These are phyloP conservation scores for Aristolochia fimbriata DNA, from an alignment of 164 flowering plant genomes.

Conservation along the genomic window DNA sequence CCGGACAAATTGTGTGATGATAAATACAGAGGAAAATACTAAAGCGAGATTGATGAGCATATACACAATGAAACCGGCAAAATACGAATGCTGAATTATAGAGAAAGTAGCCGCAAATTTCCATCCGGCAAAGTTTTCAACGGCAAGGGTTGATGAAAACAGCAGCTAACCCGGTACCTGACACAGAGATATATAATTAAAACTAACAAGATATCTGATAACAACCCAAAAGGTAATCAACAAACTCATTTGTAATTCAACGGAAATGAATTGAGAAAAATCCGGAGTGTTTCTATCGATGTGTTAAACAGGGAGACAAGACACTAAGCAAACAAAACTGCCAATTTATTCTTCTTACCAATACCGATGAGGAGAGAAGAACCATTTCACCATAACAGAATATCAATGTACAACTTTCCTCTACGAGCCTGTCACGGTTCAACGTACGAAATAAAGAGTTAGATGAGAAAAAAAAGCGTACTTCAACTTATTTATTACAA, in stretches of 20 bases:
- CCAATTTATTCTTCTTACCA: slow-evolving; percentile 41
- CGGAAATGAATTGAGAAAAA: not conserved
- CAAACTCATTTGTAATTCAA: not conserved
- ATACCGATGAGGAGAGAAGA: slow-evolving; percentile 75
- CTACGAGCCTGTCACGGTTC: slow-evolving; percentile 46
- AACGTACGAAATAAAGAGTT: not conserved
- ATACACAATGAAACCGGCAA: slow-evolving; percentile 79
- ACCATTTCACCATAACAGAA: slow-evolving; percentile 70
- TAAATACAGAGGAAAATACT: slow-evolving; percentile 82
- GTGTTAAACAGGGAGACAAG: not conserved
- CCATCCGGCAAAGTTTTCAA: slow-evolving; percentile 98
- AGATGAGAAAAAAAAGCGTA: not conserved
- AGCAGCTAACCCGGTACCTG: slow-evolving; percentile 92
- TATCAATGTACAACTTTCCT: slow-evolving; percentile 57
- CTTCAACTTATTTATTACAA: not conserved
- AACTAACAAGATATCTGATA: too few relatives aligned
- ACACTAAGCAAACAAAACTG: not conserved
- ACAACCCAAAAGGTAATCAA: not conserved
- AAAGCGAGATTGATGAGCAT: slow-evolving; percentile 59
- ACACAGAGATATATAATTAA: slow-evolving; percentile 4
- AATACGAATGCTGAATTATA: slow-evolving; percentile 77
- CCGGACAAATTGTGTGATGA: slow-evolving; percentile 84
- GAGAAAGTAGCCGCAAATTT: slow-evolving; percentile 71
- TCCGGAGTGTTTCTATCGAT: not conserved
- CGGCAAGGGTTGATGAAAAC: slow-evolving; percentile 85